A percentile compares a stretch with the other conserved stretches of the same genome.
These are phyloP conservation scores for Neurospora sp. DNA, from an alignment of 495 filamentous ascomycete genomes.

Conservation along the genomic window DNA sequence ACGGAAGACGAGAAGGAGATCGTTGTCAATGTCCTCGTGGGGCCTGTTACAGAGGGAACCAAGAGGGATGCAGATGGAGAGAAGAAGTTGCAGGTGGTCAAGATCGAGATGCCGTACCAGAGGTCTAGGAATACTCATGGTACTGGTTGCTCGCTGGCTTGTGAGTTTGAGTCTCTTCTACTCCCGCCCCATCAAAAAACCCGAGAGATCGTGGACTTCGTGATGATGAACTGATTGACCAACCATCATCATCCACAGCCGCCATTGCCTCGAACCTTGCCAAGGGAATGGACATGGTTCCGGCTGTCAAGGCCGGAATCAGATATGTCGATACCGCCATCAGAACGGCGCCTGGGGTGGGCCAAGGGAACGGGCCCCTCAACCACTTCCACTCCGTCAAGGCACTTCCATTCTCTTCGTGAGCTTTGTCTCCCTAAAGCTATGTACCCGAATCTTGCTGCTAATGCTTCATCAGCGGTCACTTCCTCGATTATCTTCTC, in stretches of 20 bases:
- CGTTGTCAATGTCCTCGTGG: slow-evolving; percentile 66
- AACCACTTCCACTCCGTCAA: slow-evolving; percentile 89
- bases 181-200: neutral
- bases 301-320: slow-evolving; percentile 61
- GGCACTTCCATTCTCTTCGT: slow-evolving; percentile 74
- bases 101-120: slow-evolving; percentile 59
- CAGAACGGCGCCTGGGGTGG: slow-evolving; percentile 59
- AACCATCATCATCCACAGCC: slow-evolving; percentile 32
- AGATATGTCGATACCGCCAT: slow-evolving; percentile 81
- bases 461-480: slow-evolving; percentile 41
- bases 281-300: slow-evolving; percentile 42
- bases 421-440: slow-evolving; percentile 21
- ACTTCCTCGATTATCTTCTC: slow-evolving; percentile 79
- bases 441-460: slow-evolving; percentile 4
- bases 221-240: neutral
- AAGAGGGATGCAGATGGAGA: slow-evolving; percentile 3
- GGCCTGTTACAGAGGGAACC: slow-evolving; percentile 30
- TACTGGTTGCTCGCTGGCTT: slow-evolving; percentile 90
- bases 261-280: slow-evolving; percentile 85
- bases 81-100: slow-evolving; percentile 15
- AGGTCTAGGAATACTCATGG: slow-evolving; percentile 80
- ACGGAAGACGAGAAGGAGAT: slow-evolving; percentile 46
- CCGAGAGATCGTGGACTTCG: neutral
- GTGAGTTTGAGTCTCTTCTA: slow-evolving; percentile 33
- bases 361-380: slow-evolving; percentile 77